A percentile compares a stretch with the other conserved stretches of the same genome.
Evolutionary conservation across 345 rosid species (phyloP).

Genomic region (Sisymbrium irio): DNA sequence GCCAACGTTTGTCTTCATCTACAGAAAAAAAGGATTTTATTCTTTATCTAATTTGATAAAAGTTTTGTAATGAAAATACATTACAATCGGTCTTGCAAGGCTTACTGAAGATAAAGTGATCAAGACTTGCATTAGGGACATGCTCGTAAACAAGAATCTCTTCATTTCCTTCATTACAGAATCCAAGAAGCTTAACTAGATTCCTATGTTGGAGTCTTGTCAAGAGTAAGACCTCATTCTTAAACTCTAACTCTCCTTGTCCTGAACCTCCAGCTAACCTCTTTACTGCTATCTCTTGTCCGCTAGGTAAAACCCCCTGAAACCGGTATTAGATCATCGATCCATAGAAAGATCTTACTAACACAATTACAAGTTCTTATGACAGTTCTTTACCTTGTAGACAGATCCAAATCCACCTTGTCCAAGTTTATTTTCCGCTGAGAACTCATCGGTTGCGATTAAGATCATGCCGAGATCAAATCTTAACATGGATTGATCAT

Average conservation of each 20-base stretch:
- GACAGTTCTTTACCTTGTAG: slow-evolving; percentile 38
- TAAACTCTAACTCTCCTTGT: slow-evolving; percentile 55
- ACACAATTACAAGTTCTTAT: background rate
- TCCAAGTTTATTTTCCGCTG: slow-evolving; percentile 38
- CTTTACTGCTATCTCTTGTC: slow-evolving; percentile 27
- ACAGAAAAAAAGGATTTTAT: background rate
- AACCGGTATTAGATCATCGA: background rate
- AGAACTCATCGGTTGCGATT: slow-evolving; percentile 33
- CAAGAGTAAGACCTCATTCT: slow-evolving; percentile 48
- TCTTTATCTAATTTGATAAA: background rate
- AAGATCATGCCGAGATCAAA: slow-evolving; percentile 31
- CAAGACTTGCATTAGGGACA: slow-evolving; percentile 50
- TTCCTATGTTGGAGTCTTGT: slow-evolving; percentile 62
- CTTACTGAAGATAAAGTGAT: slow-evolving; percentile 47
- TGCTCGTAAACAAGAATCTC: slow-evolving; percentile 56
- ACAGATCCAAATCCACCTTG: slow-evolving; percentile 50
- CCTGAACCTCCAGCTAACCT: slow-evolving; percentile 41
- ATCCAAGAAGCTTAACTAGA: slow-evolving; percentile 54
- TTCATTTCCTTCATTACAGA: slow-evolving; percentile 42
- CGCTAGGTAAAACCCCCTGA: slow-evolving; percentile 47
- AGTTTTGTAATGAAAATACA: background rate
- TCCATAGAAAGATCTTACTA: background rate
- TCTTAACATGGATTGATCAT: slow-evolving; percentile 19
- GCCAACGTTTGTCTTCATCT: slow-evolving; percentile 30
- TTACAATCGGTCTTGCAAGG: background rate